A percentile compares a stretch with the other conserved stretches of the same genome.
Conservation (phyloP, 768 basidiomycete genomes). For the Phallus indusiatus region DNA sequence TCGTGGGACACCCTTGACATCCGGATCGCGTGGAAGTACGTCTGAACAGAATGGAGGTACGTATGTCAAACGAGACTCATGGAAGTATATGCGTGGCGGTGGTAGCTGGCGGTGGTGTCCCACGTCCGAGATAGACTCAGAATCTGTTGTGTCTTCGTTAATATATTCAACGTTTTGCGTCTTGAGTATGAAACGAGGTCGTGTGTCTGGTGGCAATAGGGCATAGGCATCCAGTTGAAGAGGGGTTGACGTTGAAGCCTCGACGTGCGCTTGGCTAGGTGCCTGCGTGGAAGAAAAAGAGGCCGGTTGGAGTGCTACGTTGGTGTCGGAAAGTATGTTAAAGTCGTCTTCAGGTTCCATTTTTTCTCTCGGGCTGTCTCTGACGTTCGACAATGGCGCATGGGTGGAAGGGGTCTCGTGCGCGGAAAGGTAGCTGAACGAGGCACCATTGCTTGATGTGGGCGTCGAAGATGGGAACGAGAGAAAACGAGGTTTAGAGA, state of each 20-base stretch:
- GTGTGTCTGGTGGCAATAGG: neutral
- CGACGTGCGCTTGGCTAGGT: neutral
- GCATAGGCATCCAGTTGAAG: neutral
- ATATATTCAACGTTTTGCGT: neutral
- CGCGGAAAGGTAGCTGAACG: neutral
- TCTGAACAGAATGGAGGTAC: slow-evolving; percentile 1
- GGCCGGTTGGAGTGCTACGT: neutral
- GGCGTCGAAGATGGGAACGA: neutral
- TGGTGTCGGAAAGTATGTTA: neutral
- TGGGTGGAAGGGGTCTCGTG: neutral
- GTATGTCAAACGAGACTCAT: neutral
- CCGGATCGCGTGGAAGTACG: neutral
- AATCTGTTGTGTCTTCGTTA: neutral
- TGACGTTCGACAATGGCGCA: neutral
- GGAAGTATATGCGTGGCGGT: slow-evolving; percentile 9
- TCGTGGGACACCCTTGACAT: slow-evolving; percentile 1
- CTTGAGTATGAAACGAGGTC: slow-evolving; percentile 2
- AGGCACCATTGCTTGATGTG: neutral
- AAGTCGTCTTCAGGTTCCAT: neutral
- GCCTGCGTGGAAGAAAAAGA: neutral
- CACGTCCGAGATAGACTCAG: neutral
- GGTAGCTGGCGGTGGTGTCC: neutral
- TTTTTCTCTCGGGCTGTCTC: neutral
- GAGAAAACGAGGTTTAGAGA: neutral
- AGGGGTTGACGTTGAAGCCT: neutral